phyloP scores from a whole-genome alignment of 2,329 filamentous ascomycete genomes.

The Aspergillus pseudoviridinutans region DNA sequence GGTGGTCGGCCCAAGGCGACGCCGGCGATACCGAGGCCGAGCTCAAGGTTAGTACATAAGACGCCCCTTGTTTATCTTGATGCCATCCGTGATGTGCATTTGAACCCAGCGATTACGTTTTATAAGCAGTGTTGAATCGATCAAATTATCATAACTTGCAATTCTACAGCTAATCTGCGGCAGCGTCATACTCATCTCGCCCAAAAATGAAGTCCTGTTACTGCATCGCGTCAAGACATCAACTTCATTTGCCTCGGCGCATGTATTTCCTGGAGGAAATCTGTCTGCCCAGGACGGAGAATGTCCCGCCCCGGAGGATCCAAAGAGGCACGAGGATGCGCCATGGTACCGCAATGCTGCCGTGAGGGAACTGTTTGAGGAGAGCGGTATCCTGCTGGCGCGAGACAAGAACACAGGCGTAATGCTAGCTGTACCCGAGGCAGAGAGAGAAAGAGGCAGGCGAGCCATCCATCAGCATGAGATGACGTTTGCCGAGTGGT shows the following conservation, averaged over 20 bases:
- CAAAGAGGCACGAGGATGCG: constrained; percentile 64
- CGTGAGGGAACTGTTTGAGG: constrained; percentile 89
- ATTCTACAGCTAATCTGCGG: constrained; percentile 9
- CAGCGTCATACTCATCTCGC: constrained; percentile 81
- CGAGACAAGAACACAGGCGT: constrained; percentile 36
- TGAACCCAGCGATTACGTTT: too few relatives aligned
- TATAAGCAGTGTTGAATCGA: too few relatives aligned
- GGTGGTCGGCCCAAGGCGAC: constrained; percentile 30
- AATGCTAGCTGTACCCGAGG: constrained; percentile 59
- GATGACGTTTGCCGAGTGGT: constrained; percentile 64
- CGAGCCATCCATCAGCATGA: constrained; percentile 64
- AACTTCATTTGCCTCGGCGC: constrained; percentile 80
- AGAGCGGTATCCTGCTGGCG: constrained; percentile 83
- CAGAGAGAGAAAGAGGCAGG: constrained; percentile 62
- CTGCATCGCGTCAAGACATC: constrained; percentile 81
- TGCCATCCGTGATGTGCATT: not conserved
- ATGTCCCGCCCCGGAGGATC: constrained; percentile 48
- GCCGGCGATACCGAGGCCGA: constrained; percentile 55
- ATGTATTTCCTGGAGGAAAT: constrained; percentile 91
- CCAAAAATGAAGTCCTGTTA: constrained; percentile 80
- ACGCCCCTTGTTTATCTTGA: not conserved
- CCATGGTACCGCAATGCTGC: constrained; percentile 75
- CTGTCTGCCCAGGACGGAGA: constrained; percentile 71
- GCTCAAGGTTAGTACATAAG: constrained; percentile 51
- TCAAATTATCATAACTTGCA: not conserved